A percentile compares a stretch with the other conserved stretches of the same genome.
phyloP scores from a whole-genome alignment of 768 basidiomycete genomes.

The Gloeophyllum trabeum region DNA sequence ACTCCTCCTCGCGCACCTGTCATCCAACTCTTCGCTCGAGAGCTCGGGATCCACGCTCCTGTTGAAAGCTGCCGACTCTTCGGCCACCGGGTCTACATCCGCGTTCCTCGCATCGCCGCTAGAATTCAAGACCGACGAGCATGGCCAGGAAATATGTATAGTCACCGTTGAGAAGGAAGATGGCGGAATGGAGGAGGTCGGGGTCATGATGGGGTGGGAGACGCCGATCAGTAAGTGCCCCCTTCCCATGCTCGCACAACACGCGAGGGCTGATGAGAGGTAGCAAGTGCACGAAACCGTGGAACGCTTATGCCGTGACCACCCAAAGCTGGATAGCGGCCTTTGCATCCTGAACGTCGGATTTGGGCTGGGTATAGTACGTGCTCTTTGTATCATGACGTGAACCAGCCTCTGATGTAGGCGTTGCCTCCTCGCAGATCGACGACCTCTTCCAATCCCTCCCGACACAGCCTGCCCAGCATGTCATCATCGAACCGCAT shows the following conservation, averaged over 20 bases:
- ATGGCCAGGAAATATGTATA: conserved; percentile 78
- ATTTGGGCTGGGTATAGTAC: conserved; percentile 86
- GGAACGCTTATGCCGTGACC: conserved; percentile 40
- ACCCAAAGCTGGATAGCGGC: conserved; percentile 30
- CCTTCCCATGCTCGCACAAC: too few relatives aligned
- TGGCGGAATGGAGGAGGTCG: too few relatives aligned
- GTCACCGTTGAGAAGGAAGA: conserved; percentile 46
- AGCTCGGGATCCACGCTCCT: conserved; percentile 21
- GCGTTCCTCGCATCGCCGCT: conserved; percentile 65
- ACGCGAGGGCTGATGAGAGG: too few relatives aligned
- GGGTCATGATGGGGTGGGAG: conserved; percentile 99
- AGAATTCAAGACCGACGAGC: conserved; percentile 52
- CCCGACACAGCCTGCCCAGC: conserved; percentile 45
- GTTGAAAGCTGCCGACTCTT: conserved; percentile 38
- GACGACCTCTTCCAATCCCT: conserved; percentile 71
- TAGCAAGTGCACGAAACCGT: conserved; percentile 70
- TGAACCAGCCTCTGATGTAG: background rate
- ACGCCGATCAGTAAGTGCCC: conserved; percentile 54
- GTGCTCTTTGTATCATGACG: conserved; percentile 14
- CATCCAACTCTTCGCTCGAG: conserved; percentile 25
- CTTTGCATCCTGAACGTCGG: conserved; percentile 82
- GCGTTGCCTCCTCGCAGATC: conserved; percentile 37
- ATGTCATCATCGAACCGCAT: conserved; percentile 93
- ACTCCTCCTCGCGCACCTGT: conserved; percentile 55
- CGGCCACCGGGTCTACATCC: conserved; percentile 50